These are phyloP conservation scores for Mortierella sp. DNA, from an alignment of 371 early-diverging fungal species.

Conservation along the genomic window DNA sequence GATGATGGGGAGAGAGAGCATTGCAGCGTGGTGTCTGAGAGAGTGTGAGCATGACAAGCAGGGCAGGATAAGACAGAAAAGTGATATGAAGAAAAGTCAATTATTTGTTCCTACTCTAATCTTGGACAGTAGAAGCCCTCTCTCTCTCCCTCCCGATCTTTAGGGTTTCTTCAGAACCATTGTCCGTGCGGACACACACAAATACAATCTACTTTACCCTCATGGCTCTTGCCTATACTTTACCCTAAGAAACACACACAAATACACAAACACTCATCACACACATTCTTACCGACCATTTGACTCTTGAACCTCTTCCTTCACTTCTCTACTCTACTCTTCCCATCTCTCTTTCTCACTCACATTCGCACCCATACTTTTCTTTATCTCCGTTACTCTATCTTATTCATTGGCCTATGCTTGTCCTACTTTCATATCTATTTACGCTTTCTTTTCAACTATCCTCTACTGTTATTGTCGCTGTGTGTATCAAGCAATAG, in stretches of 20 bases:
- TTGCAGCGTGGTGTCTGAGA: background rate
- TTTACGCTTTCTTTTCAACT: background rate
- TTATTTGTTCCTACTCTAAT: background rate
- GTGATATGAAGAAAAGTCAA: background rate
- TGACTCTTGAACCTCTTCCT: background rate
- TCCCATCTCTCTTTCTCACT: background rate
- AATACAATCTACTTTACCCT: background rate
- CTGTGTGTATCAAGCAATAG: background rate
- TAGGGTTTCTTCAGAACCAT: background rate
- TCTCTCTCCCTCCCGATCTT: background rate
- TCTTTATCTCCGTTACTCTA: background rate
- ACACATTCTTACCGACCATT: background rate
- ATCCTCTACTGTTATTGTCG: slow-evolving; percentile 1
- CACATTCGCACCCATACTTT: too few species aligned
- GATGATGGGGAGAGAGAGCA: background rate
- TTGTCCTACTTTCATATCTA: background rate
- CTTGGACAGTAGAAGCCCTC: background rate
- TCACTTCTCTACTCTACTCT: background rate
- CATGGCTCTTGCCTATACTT: background rate
- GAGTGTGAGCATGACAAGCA: background rate
- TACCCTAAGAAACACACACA: background rate
- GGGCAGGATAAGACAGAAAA: background rate
- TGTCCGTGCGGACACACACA: slow-evolving; percentile 5
- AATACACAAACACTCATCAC: background rate
- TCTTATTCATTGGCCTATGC: background rate